These are phyloP conservation scores for Rhodotorula sp. DNA, from an alignment of 1,284 basidiomycete genomes.

Conservation along the genomic window DNA sequence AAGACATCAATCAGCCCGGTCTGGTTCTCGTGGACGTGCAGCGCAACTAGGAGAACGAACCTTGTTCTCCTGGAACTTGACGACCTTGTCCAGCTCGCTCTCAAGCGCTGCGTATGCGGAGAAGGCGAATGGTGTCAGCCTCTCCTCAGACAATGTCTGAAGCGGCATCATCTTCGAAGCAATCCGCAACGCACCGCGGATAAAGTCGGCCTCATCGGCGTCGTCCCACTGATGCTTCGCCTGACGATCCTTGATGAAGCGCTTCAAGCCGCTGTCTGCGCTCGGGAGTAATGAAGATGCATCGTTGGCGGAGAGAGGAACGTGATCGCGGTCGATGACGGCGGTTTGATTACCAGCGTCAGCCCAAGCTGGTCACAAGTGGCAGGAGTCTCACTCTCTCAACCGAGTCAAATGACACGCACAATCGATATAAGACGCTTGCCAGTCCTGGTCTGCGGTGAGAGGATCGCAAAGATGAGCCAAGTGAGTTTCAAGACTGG, in stretches of 20 bases:
- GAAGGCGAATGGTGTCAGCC: not conserved
- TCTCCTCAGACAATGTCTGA: not conserved
- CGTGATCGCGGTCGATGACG: not conserved
- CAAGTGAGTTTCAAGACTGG: not conserved
- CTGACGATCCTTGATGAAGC: conserved; percentile 71
- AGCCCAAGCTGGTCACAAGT: too few species aligned
- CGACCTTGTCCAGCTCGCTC: conserved; percentile 89
- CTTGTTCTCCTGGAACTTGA: conserved; percentile 91
- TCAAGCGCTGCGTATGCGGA: conserved; percentile 56
- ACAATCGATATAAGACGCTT: conserved; percentile 41
- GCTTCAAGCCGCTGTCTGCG: conserved; percentile 65
- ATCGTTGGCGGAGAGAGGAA: not conserved
- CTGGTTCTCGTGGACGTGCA: not conserved
- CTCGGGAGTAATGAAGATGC: too few species aligned
- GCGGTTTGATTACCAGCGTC: not conserved
- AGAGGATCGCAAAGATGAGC: not conserved
- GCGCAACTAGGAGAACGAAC: conserved; percentile 51
- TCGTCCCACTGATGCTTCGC: conserved; percentile 70
- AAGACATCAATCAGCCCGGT: not conserved
- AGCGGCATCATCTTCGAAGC: not conserved
- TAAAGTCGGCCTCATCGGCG: conserved; percentile 77
- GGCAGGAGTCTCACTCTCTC: too few species aligned
- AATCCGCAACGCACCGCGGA: conserved; percentile 52
- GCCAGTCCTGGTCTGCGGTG: conserved; percentile 37
- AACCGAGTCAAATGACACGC: not conserved